Conservation (phyloP, 192 early-diverging fungal genomes). For the Funneliformis mosseae region DNA sequence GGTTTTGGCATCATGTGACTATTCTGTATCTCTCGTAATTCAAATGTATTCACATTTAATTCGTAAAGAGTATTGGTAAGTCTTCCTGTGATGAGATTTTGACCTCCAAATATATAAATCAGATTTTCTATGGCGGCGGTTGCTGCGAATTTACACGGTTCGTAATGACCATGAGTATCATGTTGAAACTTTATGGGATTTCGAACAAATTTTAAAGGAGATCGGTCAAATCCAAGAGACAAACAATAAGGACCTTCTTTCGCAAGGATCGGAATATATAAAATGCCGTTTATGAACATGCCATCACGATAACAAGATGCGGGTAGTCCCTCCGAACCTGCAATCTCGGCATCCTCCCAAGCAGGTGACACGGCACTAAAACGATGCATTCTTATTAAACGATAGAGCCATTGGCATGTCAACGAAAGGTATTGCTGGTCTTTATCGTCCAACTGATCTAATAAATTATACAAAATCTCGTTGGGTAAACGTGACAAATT, state of each 20-base stretch:
- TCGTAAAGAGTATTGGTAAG: slow-evolving; percentile 2
- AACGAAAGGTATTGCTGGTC: neutral
- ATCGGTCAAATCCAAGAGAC: neutral
- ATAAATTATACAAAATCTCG: neutral
- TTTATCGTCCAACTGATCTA: neutral
- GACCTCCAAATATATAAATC: slow-evolving; percentile 16
- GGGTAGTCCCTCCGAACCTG: neutral
- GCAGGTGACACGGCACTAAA: slow-evolving; percentile 1
- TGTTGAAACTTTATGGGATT: neutral
- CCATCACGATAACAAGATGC: slow-evolving; percentile 1
- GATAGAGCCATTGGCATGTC: slow-evolving; percentile 10
- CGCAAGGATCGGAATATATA: neutral
- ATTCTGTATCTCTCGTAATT: neutral
- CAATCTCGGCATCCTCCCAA: neutral
- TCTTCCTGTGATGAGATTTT: neutral
- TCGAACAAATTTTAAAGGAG: neutral
- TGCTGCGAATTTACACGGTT: neutral
- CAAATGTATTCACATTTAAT: neutral
- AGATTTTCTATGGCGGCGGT: neutral
- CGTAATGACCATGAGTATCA: neutral
- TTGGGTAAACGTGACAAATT: slow-evolving; percentile 2
- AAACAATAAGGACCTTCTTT: neutral
- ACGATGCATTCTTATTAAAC: neutral
- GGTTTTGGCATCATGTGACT: neutral
- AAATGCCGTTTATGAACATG: neutral